These are phyloP conservation scores for Backusella australiensis DNA, from an alignment of 192 early-diverging fungal species.

Conservation along the genomic window DNA sequence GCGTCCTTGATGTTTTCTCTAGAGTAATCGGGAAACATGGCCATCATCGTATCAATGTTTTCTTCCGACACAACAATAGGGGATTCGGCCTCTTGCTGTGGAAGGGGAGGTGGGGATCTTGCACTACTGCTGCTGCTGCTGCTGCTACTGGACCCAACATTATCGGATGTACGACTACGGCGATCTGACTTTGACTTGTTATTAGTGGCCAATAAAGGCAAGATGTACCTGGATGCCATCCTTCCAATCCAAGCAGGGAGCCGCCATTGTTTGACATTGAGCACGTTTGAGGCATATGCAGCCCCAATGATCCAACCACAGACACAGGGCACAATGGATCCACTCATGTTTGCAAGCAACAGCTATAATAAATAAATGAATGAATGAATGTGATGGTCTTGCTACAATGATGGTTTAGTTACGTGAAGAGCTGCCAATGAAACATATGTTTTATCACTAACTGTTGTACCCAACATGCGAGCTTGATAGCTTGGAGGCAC, in stretches of 20 bases:
- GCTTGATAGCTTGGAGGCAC: constrained; percentile 47
- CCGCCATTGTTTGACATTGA: constrained; percentile 46
- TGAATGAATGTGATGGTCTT: not conserved
- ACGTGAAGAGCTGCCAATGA: constrained; percentile 45
- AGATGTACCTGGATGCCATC: constrained; percentile 40
- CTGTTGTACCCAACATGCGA: constrained; percentile 37
- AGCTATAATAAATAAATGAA: constrained; percentile 30
- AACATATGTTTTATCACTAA: constrained; percentile 48
- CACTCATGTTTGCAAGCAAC: constrained; percentile 32
- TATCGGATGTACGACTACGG: not conserved
- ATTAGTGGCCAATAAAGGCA: constrained; percentile 42
- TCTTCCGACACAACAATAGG: constrained; percentile 32
- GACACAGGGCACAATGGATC: constrained; percentile 38
- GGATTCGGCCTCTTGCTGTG: not conserved
- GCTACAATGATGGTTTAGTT: not conserved
- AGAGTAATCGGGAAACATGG: constrained; percentile 53
- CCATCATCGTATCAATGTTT: constrained; percentile 43
- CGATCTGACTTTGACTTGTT: constrained; percentile 27
- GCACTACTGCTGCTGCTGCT: not conserved
- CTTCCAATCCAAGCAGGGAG: constrained; percentile 39
- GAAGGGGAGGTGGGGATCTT: not conserved
- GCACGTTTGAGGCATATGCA: constrained; percentile 44
- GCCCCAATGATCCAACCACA: constrained; percentile 45
- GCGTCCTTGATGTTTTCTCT: constrained; percentile 42
- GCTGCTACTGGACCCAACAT: not conserved